Evolutionary conservation across 305 asterid genomes (phyloP), one percentile per base, ranked within the genome.

Genomic region (Plantago lanceolata): DNA sequence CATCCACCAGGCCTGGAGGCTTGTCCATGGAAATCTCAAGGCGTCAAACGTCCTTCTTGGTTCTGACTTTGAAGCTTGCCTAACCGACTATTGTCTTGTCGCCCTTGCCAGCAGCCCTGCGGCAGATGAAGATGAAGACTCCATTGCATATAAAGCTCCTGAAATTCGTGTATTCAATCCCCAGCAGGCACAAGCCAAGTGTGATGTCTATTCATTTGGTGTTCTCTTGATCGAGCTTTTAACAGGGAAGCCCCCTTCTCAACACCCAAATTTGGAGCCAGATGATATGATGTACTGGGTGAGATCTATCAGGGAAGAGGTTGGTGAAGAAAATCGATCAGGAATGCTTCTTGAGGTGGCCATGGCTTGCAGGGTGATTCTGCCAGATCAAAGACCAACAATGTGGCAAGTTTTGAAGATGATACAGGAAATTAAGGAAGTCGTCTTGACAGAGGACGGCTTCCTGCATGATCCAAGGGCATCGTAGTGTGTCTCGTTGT

Each of bases 391-490:
- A 63, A 76, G 98, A 59, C 98, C 98, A 16, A 82, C 93, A 9
- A 89, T 84, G 96, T 89, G 96, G 96, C 94, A 86, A 57, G 96
- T 92, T 15, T 70, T 92, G 82, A 92, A 85, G 82, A 92, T 85
- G 96, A 78, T 92, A 59, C 96, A 92, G 24, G 96, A 92, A 63
- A 82, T 91, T 54, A 91, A 91, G 51, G 88, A 88, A 68, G 87
- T 77, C 53, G 83, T 79, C 13, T 17, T 75, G 17, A 78, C 81
- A 81, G 96, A 88, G 64, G 94, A 86, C 69, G 43, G 74, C 52
- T 74, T 74, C 18, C 65, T 64, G 59, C 66, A 67, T 19, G 59
- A 64, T 43, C 37, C 65, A 4, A 72, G 74, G 47, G 35, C 66
- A 5, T 31, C 57, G 7, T 72, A 70, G 77, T 37, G 15, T 17